Percentiles rank a stretch among this genome's conserved stretches.
Evolutionary conservation across 2,329 filamentous ascomycete genomes (phyloP).

Genomic region (Grosmannia huntii): DNA sequence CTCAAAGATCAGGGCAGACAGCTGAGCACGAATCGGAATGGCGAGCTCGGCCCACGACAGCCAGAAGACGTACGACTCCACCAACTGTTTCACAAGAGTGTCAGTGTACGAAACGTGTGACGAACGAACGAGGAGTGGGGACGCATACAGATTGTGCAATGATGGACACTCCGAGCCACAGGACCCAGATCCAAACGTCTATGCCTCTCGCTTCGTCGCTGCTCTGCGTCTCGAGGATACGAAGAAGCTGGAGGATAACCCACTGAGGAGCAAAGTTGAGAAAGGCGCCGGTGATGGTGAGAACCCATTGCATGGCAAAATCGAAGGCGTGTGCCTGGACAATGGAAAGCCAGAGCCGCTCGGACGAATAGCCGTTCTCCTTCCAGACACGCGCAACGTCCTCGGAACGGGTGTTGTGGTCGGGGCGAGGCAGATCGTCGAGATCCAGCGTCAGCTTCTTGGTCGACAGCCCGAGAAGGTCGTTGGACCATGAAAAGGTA

Average conservation of each 20-base stretch:
- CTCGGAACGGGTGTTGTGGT: slow-evolving; percentile 38
- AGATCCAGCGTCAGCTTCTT: slow-evolving; percentile 49
- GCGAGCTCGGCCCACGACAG: slow-evolving; percentile 48
- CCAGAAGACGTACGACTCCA: slow-evolving; percentile 57
- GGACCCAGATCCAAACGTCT: slow-evolving; percentile 55
- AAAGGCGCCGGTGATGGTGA: slow-evolving; percentile 41
- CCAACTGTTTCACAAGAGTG: slow-evolving; percentile 23
- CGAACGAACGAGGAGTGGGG: not conserved
- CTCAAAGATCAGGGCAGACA: slow-evolving; percentile 61
- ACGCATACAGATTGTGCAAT: slow-evolving; percentile 31
- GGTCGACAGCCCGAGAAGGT: slow-evolving; percentile 39
- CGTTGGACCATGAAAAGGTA: slow-evolving; percentile 52
- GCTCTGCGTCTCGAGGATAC: slow-evolving; percentile 44
- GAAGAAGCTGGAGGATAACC: slow-evolving; percentile 52
- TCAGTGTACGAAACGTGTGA: not conserved
- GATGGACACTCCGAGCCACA: slow-evolving; percentile 48
- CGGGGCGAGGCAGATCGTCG: slow-evolving; percentile 48
- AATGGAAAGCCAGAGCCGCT: slow-evolving; percentile 48
- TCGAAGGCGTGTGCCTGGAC: slow-evolving; percentile 41
- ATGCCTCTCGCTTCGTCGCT: slow-evolving; percentile 30
- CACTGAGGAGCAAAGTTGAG: slow-evolving; percentile 60
- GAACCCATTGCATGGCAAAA: slow-evolving; percentile 44
- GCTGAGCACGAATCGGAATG: slow-evolving; percentile 54
- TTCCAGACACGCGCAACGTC: slow-evolving; percentile 39
- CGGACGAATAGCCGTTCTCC: slow-evolving; percentile 25